Conservation (phyloP, 179 eudicot species). For the Actinidia arguta region DNA sequence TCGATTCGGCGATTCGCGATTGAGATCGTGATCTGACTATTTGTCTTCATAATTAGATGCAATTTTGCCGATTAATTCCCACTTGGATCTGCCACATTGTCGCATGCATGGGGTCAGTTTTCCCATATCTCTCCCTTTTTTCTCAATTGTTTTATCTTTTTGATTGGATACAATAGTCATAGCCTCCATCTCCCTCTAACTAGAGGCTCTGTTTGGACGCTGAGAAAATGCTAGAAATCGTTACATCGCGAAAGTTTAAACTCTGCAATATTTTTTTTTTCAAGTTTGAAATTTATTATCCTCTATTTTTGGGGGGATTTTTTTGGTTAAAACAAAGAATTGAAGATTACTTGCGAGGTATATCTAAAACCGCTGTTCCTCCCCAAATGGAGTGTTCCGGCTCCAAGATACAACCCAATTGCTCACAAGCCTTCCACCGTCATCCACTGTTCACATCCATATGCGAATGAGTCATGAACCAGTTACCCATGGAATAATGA, state of each 20-base stretch:
- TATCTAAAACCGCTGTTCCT: no score
- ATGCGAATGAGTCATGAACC: no score
- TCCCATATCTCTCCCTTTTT: background rate
- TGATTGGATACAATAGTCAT: background rate
- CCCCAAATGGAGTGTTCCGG: no score
- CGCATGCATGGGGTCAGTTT: slow-evolving; percentile 90
- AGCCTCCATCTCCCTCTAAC: background rate
- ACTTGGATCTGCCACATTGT: slow-evolving; percentile 52
- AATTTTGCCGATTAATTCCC: slow-evolving; percentile 35
- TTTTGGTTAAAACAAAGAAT: slow-evolving; percentile 18
- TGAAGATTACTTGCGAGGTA: slow-evolving; percentile 12
- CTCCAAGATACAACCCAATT: no score
- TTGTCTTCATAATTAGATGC: slow-evolving; percentile 32
- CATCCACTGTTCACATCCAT: no score
- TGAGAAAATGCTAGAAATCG: background rate
- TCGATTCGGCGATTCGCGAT: no score
- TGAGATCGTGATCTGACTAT: no score
- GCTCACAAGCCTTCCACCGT: no score
- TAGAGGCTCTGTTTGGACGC: slow-evolving; percentile 18
- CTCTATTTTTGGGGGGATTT: background rate
- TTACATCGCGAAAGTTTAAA: background rate
- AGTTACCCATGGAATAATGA: no score
- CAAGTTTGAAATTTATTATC: background rate
- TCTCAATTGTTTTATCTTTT: background rate
- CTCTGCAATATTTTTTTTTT: background rate